phyloP scores from a whole-genome alignment of 2,329 filamentous ascomycete genomes.

The Balansia obtecta region DNA sequence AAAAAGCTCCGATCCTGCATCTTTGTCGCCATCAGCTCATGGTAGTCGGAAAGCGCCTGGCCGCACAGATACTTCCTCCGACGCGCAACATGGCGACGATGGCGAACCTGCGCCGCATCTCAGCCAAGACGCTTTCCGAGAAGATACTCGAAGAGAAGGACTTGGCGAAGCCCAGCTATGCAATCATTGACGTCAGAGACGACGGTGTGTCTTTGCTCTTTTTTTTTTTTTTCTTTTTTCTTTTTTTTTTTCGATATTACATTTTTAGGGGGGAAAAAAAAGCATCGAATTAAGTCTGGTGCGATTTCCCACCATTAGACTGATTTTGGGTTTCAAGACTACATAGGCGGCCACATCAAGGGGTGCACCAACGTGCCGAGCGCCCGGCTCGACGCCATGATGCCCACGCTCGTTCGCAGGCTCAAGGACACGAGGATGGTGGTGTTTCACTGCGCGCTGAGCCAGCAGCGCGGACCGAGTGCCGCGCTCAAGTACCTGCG shows the following conservation, averaged over 20 bases:
- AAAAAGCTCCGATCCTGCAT: background rate
- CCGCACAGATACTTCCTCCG: background rate
- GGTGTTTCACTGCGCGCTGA: conserved; percentile 88
- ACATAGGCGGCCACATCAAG: conserved; percentile 81
- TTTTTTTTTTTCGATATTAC: too few species aligned
- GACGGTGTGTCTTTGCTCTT: conserved; percentile 38
- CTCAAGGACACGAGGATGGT: conserved; percentile 70
- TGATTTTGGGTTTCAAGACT: conserved; percentile 36
- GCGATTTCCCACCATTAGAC: too few species aligned
- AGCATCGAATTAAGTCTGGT: too few species aligned
- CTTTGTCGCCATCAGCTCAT: background rate
- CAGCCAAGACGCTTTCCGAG: conserved; percentile 53
- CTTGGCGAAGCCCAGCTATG: conserved; percentile 36
- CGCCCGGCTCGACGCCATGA: conserved; percentile 56
- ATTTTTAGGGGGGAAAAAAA: too few species aligned
- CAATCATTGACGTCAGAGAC: conserved; percentile 83
- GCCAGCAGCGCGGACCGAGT: conserved; percentile 77
- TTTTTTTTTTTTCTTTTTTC: background rate
- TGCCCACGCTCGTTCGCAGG: conserved; percentile 71
- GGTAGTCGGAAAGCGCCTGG: background rate
- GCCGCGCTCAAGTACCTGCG: conserved; percentile 72
- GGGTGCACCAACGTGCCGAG: conserved; percentile 66
- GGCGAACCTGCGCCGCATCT: conserved; percentile 52
- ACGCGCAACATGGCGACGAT: conserved; percentile 37
- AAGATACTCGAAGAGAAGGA: conserved; percentile 42